Evolutionary conservation across 169 alveolate species (phyloP).

Genomic region (Cyclospora cayetanensis): DNA sequence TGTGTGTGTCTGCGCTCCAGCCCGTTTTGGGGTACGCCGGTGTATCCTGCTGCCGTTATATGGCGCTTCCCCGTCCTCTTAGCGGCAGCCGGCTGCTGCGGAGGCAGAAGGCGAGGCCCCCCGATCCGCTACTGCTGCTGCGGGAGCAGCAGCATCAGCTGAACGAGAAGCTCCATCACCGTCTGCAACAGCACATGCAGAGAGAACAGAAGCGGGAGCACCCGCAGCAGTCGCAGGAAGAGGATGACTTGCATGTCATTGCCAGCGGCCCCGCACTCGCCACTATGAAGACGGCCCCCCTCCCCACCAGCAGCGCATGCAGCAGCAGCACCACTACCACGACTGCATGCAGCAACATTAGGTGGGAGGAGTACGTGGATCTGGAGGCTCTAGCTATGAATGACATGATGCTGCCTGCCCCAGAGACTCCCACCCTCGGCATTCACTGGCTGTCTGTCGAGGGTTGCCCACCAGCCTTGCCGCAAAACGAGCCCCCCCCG

Average conservation of each 20-base stretch:
- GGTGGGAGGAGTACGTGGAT: constrained; percentile 1
- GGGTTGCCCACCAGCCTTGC: neutral
- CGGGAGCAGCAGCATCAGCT: constrained; percentile 8
- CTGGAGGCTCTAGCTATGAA: neutral
- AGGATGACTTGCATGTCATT: neutral
- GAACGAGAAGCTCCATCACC: neutral
- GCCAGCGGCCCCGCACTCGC: constrained; percentile 29
- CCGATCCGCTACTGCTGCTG: constrained; percentile 11
- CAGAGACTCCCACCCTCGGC: neutral
- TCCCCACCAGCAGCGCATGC: constrained; percentile 18
- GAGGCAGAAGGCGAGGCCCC: constrained; percentile 1
- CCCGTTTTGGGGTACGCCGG: constrained; percentile 3
- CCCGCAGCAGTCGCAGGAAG: no score
- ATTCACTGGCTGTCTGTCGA: neutral
- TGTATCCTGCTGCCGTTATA: neutral
- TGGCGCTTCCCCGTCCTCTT: neutral
- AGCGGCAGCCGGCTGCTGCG: constrained; percentile 19
- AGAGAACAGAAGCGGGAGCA: no score
- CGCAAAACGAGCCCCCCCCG: constrained; percentile 38
- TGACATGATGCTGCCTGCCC: neutral
- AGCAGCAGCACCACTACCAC: no score
- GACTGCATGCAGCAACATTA: neutral
- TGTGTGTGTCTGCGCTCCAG: neutral
- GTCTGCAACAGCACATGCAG: neutral
- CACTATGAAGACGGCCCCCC: neutral